Evolutionary conservation across 768 basidiomycete species (phyloP), one percentile per base, ranked within the genome.

Genomic region (Kwoniella dendrophila): DNA sequence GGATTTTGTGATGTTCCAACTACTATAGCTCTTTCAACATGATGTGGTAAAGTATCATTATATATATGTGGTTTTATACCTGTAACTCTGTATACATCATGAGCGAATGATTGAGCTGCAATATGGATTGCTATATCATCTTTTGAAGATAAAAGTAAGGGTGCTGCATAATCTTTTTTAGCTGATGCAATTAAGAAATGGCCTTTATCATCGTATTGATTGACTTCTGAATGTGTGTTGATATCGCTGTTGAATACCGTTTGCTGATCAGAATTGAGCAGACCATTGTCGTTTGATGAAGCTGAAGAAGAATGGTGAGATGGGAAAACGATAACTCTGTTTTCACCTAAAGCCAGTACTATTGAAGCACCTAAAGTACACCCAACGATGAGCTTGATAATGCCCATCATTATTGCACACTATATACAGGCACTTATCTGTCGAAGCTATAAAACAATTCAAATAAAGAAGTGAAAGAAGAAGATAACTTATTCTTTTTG

Each of bases 1-100:
- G 0, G 85, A 85, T 64, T 85, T 82, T 85, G 85, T 12, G 87
- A 81, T 2, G 86, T 87, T 4, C 88, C 88, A 20, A 88, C 81
- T 56, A 90, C 85, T 67, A 90, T 84, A 26, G 75, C 70, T 5
- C 63, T 49, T 18, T 63, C 43, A 10, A 64, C 74, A 12, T 80
- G 56, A 20, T 80, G 68, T 20, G 75, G 67, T 10, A 82, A 72
- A 26, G 85, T 84, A 66, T 82, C 81, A 68, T 88, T 89, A 44
- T 81, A 75, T 14, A 88, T 60, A 0, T 78, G 55, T 0, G 86
- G 85, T 57, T 80, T 82, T 40, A 81, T 76, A 7, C 84, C 84
- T 0, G 87, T 86, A 38, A 89, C 86, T 40, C 81, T 80, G 58
- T 84, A 75, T 34, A 90, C 85, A 73, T 89, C 88, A 18, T 81